A percentile compares a stretch with the other conserved stretches of the same genome.
Evolutionary conservation across 2,329 filamentous ascomycete genomes (phyloP).

Genomic region (Clarireedia hainanense): DNA sequence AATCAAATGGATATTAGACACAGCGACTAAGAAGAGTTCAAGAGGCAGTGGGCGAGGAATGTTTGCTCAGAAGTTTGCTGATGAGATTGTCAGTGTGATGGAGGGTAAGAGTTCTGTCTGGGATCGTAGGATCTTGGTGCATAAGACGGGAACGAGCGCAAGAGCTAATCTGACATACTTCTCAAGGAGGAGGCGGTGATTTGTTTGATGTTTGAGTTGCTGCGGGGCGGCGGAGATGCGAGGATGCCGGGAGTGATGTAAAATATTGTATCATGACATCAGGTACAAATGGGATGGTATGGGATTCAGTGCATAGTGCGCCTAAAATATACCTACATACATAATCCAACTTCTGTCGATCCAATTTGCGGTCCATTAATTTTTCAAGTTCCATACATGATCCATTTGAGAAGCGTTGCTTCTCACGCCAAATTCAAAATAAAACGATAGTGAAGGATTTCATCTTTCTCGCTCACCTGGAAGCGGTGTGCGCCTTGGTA

Average conservation of each 20-base stretch:
- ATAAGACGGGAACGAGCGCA: conserved; percentile 72
- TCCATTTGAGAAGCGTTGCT: no score
- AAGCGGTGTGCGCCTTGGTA: not conserved
- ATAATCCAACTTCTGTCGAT: no score
- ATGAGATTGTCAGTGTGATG: conserved; percentile 79
- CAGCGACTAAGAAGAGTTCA: conserved; percentile 70
- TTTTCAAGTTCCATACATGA: no score
- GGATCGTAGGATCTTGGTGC: conserved; percentile 70
- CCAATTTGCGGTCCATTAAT: no score
- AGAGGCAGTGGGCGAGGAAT: conserved; percentile 62
- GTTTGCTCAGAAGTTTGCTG: conserved; percentile 71
- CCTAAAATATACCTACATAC: no score
- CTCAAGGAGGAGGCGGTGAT: conserved; percentile 12
- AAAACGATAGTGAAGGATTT: no score
- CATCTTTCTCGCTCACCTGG: no score
- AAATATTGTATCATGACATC: not conserved
- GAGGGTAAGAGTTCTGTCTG: conserved; percentile 80
- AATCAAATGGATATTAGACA: conserved; percentile 81
- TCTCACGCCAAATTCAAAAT: no score
- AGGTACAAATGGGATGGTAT: not conserved
- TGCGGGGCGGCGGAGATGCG: not conserved
- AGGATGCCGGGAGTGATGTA: not conserved
- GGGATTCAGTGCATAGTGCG: not conserved
- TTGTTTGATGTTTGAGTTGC: not conserved
- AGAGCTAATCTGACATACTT: conserved; percentile 60